Conservation (phyloP, 176 grass and related monocot genomes). For the Oryza rufipogon region DNA sequence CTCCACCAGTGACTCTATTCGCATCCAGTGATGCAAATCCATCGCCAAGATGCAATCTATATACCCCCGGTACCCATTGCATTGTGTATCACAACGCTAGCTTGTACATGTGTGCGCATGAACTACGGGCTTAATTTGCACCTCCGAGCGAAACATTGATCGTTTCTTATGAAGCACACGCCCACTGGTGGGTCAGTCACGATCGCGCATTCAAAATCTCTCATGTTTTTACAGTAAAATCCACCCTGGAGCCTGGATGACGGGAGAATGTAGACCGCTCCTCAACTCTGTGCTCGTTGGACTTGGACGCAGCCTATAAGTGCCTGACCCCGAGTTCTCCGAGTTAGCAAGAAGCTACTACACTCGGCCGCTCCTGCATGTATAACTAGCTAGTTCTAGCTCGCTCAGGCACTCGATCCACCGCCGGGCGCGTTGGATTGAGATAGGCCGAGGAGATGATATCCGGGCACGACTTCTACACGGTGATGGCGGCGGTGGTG, state of each 20-base stretch:
- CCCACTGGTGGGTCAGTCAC: neutral
- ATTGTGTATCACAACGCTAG: too few species aligned
- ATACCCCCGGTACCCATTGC: too few species aligned
- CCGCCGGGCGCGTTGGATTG: neutral
- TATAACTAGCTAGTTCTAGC: slow-evolving; percentile 22
- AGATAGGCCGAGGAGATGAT: slow-evolving; percentile 46
- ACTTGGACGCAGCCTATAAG: slow-evolving; percentile 30
- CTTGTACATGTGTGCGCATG: too few species aligned
- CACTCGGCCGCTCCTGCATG: slow-evolving; percentile 7
- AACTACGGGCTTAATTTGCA: too few species aligned
- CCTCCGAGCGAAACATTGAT: neutral
- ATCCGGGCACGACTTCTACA: slow-evolving; percentile 63
- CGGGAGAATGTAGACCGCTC: neutral
- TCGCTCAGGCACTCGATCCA: slow-evolving; percentile 1
- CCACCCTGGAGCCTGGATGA: too few species aligned
- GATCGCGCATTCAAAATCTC: too few species aligned
- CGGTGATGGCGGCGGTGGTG: slow-evolving; percentile 73
- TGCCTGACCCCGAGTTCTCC: slow-evolving; percentile 8
- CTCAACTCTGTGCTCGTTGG: neutral
- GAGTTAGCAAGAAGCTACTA: slow-evolving; percentile 21
- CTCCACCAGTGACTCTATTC: too few species aligned
- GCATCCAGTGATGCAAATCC: too few species aligned
- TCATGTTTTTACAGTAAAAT: neutral
- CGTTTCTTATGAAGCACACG: neutral
- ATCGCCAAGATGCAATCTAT: too few species aligned